Evolutionary conservation across 176 grass and related monocot species (phyloP), one percentile per base, ranked within the genome.

Genomic region (Coix lacrymajobi): DNA sequence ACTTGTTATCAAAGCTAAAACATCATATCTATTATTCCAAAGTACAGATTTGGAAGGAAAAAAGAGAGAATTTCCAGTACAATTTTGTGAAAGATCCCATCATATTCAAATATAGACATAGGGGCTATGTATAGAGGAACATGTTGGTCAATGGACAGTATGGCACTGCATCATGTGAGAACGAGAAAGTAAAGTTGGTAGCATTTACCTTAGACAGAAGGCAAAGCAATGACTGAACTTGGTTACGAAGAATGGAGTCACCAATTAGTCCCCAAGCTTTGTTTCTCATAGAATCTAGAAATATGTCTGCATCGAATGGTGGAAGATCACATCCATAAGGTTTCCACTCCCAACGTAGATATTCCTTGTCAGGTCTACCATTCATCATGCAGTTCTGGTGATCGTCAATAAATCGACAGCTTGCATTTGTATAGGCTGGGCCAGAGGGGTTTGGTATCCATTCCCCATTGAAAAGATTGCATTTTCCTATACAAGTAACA

Each of bases 201-300:
- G 13, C 44, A 82, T 66, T 78, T 83, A 96, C 94, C 94, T 93
- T 71, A 67, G 91, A 96, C 30, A 96, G 77, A 93, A 96, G 94
- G 78, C 94, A 96, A 76, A 96, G 52, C 40, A 96, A 84, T 56
- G 94, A 96, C 51, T 96, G 94, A 73, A 87, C 81, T 90, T 96
- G 94, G 69, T 96, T 96, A 48, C 94, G 90, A 84, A 96, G 90
- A 81, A 96, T 93, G 57, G 94, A 96, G 60, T 96, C 94, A 62
- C 94, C 94, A 43, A 96, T 89, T 6, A 96, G 73, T 32, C 80
- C 91, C 94, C 94, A 96, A 76, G 48, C 77, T 86, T 91, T 96
- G 77, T 85, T 84, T 81, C 81, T 82, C 94, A 96, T 91, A 40
- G 66, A 74, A 85, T 84, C 68, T 37, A 96, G 85, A 91, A 96